Evolutionary conservation across 805 yeast genomes (phyloP), one percentile per base, ranked within the genome.

Genomic region (Suhomyces vadensis): DNA sequence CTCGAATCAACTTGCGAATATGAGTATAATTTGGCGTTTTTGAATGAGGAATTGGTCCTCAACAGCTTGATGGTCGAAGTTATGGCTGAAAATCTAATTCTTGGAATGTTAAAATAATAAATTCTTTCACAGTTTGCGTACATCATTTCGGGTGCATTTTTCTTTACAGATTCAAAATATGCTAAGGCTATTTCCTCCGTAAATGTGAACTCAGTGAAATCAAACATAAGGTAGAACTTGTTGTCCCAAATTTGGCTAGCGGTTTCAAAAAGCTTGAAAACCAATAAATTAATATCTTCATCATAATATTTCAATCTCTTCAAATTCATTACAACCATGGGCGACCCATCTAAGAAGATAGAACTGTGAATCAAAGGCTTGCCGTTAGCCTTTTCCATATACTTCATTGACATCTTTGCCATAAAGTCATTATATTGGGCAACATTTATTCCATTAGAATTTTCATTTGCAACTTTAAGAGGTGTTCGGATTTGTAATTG

Each of bases 201-300:
- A 7, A 64, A 65, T 23, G 69, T 60, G 56, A 75, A 81, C 9
- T 81, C 83, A 0, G 95, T 85, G 51, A 87, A 81, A 60, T 89
- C 96, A 46, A 79, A 52, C 5, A 88, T 77, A 39, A 82, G 47
- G 47, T 80, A 78, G 58, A 75, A 87, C 44, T 79, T 80, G 24
- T 78, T 73, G 16, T 82, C 81, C 91, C 95, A 85, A 20, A 87
- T 73, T 56, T 83, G 85, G 41, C 84, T 77, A 13, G 83, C 77
- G 3, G 79, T 74, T 52, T 85, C 89, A 42, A 86, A 74, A 6
- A 82, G 53, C 47, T 83, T 74, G 62, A 77, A 88, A 19, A 79
- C 65, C 20, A 83, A 63, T 4, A 78, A 64, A 35, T 85, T 84
- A 6, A 63, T 54, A 43, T 71, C 74, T 41, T 59, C 55, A 4